Base-by-base conservation (phyloP, 2,329 filamentous ascomycete genomes). In the Rhynchosporium secalis region DNA sequence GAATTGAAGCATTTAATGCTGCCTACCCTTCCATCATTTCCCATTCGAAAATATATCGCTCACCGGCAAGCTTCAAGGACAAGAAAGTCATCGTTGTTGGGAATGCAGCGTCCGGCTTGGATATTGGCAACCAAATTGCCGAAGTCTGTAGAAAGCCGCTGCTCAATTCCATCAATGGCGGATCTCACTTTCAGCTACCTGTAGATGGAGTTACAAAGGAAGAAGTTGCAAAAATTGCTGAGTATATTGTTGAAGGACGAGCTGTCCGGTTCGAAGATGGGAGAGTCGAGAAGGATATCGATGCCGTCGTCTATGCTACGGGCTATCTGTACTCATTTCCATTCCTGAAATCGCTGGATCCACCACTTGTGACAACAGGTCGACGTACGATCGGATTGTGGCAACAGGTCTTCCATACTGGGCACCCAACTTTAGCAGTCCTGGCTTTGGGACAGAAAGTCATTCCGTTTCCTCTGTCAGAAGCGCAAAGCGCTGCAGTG, bases 251-350 rank as follows among this genome's bases (percentile, higher is more conserved):
- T 0, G 75, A 81, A 3, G 77, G 82, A 57, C 81, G 85, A 65
- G 86, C 83, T 3, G 81, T 95, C 1, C 79, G 82, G 38, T 91
- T 96, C 66, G 79, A 81, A 46, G 81, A 91, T 70, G 89, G 88
- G 2, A 79, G 79, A 0, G 72, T 88, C 9, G 89, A 92, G 71
- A 77, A 77, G 3, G 78, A 86, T 40, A 76, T 98, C 61, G 93
- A 97, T 71, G 83, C 85, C 1, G 78, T 97, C 5, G 74, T 98
- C 33, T 97, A 94, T 75, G 93, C 91, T 74, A 97, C 94, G 0
- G 94, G 94, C 0, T 98, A 96, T 71, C 84, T 96, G 61, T 96
- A 91, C 76, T 87, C 88, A 4, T 90, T 89, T 62, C 92, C 92
- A 0, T 97, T 96, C 71, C 73, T 88, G 4, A 73, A 74, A 12